Conservation (phyloP, 306 rosid genomes). For the Sindora glabra region DNA sequence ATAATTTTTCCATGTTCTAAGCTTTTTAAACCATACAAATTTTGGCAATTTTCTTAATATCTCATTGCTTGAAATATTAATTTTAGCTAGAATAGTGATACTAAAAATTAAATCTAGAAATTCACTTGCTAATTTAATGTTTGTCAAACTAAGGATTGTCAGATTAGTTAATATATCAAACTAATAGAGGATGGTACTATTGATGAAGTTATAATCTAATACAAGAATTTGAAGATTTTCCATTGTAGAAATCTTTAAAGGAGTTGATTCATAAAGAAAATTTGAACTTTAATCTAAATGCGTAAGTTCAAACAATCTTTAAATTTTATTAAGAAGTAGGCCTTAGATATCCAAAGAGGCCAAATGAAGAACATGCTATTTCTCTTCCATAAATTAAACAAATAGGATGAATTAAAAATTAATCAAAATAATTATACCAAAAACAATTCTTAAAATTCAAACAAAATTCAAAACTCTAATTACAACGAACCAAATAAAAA, state of each 20-base stretch:
- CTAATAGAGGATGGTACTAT: constrained; percentile 53
- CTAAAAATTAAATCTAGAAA: constrained; percentile 52
- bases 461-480: too few relatives aligned
- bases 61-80: constrained; percentile 48
- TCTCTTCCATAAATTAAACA: too few relatives aligned
- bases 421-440: too few relatives aligned
- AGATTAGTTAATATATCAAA: constrained; percentile 49
- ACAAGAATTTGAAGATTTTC: constrained; percentile 58
- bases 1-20: constrained; percentile 31
- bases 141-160: constrained; percentile 47
- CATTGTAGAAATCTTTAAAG: constrained; percentile 68
- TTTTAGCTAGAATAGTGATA: constrained; percentile 25
- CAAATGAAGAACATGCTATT: constrained; percentile 54
- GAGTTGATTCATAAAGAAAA: constrained; percentile 75
- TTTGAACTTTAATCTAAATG: constrained; percentile 77
- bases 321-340: constrained; percentile 73
- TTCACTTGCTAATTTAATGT: constrained; percentile 54
- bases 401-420: too few relatives aligned
- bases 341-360: constrained; percentile 95
- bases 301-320: constrained; percentile 55
- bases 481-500: too few relatives aligned
- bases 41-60: constrained; percentile 52
- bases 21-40: constrained; percentile 41
- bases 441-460: too few relatives aligned
- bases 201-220: constrained; percentile 64